phyloP scores from a whole-genome alignment of 2,329 filamentous ascomycete species.

The Colletotrichum navitas region DNA sequence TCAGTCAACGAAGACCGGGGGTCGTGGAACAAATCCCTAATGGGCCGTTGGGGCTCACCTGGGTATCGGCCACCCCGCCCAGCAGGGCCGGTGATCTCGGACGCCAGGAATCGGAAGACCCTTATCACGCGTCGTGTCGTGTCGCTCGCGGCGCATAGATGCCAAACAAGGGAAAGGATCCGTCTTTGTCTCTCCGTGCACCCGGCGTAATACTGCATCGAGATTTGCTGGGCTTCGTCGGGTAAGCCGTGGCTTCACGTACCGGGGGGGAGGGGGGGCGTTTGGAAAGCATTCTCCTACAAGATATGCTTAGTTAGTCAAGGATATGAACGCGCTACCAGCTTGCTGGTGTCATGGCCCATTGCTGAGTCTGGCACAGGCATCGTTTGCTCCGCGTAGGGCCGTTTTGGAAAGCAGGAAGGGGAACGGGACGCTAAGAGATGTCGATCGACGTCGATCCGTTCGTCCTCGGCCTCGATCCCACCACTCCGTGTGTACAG shows the following conservation, averaged over 20 bases:
- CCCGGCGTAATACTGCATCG: not conserved
- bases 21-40: not conserved
- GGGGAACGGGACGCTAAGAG: not conserved
- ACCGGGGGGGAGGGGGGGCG: no score
- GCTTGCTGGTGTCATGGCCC: not conserved
- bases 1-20: conserved; percentile 6
- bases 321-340: not conserved
- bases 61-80: not conserved
- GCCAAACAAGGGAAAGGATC: not conserved
- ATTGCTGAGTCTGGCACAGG: not conserved
- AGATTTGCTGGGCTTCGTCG: not conserved
- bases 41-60: not conserved
- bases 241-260: conserved; percentile 5
- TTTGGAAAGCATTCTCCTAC: not conserved
- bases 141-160: not conserved
- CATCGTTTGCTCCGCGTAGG: not conserved
- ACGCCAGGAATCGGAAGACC: not conserved
- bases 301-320: not conserved
- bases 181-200: not conserved
- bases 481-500: not conserved
- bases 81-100: not conserved
- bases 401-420: not conserved
- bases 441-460: no score
- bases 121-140: not conserved
- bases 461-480: not conserved